Evolutionary conservation across 345 rosid genomes (phyloP).

Genomic region (Eucalyptus tenuipes): DNA sequence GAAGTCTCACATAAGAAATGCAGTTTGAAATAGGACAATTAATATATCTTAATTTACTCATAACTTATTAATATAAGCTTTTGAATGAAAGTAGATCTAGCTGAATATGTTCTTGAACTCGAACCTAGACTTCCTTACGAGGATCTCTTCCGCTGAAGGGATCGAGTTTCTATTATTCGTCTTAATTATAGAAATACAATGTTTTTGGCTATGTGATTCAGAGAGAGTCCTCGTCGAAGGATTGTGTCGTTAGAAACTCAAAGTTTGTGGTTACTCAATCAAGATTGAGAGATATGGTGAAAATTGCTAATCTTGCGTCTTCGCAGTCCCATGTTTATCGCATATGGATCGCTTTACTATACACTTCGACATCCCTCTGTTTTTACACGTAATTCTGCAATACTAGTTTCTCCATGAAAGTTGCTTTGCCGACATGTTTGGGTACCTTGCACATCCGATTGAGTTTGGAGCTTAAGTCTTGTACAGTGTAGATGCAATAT

Average conservation of each 20-base stretch:
- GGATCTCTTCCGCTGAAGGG: accelerated
- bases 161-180: neutral
- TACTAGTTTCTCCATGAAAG: neutral
- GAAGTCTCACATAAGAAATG: neutral
- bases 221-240: accelerated
- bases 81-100: accelerated
- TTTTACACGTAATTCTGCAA: neutral
- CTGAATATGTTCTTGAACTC: accelerated
- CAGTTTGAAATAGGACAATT: neutral
- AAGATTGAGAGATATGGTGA: neutral
- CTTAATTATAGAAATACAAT: neutral
- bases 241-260: neutral
- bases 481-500: neutral
- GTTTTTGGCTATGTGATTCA: neutral
- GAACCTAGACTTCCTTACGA: accelerated
- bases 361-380: neutral
- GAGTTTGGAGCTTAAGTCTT: neutral
- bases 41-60: neutral
- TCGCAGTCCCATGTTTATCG: neutral
- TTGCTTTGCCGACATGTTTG: neutral
- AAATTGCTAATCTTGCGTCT: neutral
- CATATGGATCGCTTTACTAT: neutral
- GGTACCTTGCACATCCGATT: neutral
- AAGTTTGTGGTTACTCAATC: neutral
- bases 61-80: neutral